Base-by-base conservation (phyloP, 768 basidiomycete genomes). In the Xerocomellus dryophilus region DNA sequence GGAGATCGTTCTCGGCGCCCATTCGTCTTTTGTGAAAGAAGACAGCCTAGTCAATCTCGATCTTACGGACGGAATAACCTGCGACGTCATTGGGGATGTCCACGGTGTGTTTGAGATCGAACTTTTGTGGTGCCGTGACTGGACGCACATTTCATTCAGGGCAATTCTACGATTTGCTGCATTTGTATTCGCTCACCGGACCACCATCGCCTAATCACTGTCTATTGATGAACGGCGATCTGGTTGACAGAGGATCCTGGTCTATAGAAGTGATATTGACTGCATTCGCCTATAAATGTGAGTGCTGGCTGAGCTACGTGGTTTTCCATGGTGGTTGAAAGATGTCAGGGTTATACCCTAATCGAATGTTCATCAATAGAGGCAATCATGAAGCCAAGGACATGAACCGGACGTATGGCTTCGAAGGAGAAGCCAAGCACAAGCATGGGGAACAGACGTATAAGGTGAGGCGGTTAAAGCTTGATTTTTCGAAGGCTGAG, bases 341-440 rank as follows among this genome's bases (percentile, higher is more conserved):
- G 38, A 50, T n/a, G 27, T 56, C 61, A 93, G 92, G 95, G 95
- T 74, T 98, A 51, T 93, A 91, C 72, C 96, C 96, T 4, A 82
- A 82, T 53, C 82, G 77, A 53, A 91, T 98, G 79, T 96, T 81
- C 70, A 83, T 99, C 67, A 98, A 99, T 70, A 83, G 96, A 59
- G 96, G 96, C 17, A 98, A 98, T 73, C 96, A 98, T 66, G 93
- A 96, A 73, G 86, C 93, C 55, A 90, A 91, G 69, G 94, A 98
- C 43, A 98, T 99, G 97, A 99, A 99, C 72, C 76, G 87, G 45
- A 82, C 86, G 20, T 94, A 96, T 69, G 93, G 93, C 1, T 95
- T 95, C 64, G 93, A 96, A 70, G 94, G 95, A 38, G 97, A 99
- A 75, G 89, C 85, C 29, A 96, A 96, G 66, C 89, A 96, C 65